phyloP scores from a whole-genome alignment of 202 grass and related monocot genomes.

The Schoenoplectus tabernaemontani region DNA sequence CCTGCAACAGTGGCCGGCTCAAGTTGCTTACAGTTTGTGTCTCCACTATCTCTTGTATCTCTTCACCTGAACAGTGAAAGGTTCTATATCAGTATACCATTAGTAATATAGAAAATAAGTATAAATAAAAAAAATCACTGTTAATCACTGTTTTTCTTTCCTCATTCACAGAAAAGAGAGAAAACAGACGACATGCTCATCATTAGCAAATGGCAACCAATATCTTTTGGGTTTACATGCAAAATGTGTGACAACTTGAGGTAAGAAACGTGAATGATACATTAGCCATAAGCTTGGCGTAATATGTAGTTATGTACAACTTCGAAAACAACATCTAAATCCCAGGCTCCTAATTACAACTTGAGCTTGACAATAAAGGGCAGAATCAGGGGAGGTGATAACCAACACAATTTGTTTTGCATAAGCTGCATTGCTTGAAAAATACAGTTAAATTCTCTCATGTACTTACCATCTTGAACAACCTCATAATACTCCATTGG shows the following conservation, averaged over 20 bases:
- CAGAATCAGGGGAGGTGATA: too few relatives aligned
- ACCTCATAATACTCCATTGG: slow-evolving; percentile 81
- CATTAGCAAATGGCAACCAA: not conserved
- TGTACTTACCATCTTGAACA: slow-evolving; percentile 34
- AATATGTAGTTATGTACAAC: not conserved
- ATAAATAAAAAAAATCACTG: not conserved
- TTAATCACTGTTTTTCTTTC: not conserved
- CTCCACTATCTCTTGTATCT: slow-evolving; percentile 30
- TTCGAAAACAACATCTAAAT: not conserved
- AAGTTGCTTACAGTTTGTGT: slow-evolving; percentile 39
- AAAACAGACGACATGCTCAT: not conserved
- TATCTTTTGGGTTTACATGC: not conserved
- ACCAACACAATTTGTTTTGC: not conserved
- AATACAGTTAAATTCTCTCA: not conserved
- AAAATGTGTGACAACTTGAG: not conserved
- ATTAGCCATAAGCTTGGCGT: not conserved
- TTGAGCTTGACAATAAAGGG: too few relatives aligned
- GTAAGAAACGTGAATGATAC: not conserved
- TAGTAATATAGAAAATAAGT: not conserved
- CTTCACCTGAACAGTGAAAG: not conserved
- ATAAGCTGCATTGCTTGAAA: not conserved
- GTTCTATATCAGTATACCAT: not conserved
- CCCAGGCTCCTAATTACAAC: too few relatives aligned
- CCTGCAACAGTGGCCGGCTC: slow-evolving; percentile 62
- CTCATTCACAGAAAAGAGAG: too few relatives aligned